A percentile compares a stretch with the other conserved stretches of the same genome.
These are phyloP conservation scores for Lagerstroemia speciosa DNA, from an alignment of 345 rosid genomes.

Conservation along the genomic window DNA sequence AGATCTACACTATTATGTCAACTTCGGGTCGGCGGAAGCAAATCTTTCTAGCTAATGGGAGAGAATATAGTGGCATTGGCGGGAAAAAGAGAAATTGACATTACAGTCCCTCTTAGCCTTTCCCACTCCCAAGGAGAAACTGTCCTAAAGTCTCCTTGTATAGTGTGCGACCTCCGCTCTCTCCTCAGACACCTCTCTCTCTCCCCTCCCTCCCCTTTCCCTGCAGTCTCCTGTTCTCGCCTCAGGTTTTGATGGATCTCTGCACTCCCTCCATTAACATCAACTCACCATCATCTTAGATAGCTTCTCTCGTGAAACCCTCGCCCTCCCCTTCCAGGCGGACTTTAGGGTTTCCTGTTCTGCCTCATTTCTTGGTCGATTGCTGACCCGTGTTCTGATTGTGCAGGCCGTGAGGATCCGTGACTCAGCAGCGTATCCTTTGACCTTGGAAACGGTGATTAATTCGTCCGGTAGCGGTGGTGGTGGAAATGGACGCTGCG, in stretches of 20 bases:
- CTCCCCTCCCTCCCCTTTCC: too few relatives aligned
- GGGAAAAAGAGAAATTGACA: not conserved
- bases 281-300: not conserved
- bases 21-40: too few relatives aligned
- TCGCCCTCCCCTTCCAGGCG: not conserved
- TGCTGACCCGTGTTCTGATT: not conserved
- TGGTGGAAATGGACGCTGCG: conserved; percentile 32
- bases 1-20: too few relatives aligned
- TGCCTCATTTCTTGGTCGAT: not conserved
- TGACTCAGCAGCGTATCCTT: not conserved
- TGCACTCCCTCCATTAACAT: not conserved
- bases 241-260: not conserved
- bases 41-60: too few relatives aligned
- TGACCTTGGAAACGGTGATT: not conserved
- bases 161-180: not conserved
- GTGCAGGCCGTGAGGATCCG: not conserved
- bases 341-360: conserved; percentile 5
- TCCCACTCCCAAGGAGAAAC: not conserved
- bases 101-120: not conserved
- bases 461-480: not conserved
- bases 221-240: not conserved
- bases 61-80: not conserved
- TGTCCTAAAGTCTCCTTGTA: not conserved
- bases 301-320: not conserved
- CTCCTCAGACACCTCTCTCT: not conserved